Base-by-base conservation (phyloP, 352 stramenopile species). In the Aphanomyces cochlioides region DNA sequence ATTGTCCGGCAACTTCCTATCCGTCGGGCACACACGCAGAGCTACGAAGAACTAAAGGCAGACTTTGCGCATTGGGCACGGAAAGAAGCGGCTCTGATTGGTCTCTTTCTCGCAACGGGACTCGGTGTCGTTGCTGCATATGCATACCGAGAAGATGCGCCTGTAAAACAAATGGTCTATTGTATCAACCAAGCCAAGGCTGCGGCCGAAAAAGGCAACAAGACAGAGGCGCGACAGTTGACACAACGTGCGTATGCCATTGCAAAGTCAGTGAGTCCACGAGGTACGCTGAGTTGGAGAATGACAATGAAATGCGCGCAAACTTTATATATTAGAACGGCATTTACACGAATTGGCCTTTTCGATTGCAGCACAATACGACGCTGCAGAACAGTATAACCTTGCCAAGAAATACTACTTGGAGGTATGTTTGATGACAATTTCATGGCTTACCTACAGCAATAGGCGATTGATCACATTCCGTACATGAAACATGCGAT, bases 341-440 rank as follows among this genome's bases (percentile, higher is more conserved):
- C 85, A 92, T 60, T 77, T 92, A 76, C 90, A 92, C 54, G 83
- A 90, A 72, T 58, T 93, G 13, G 82, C 84, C 21, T 92, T 93
- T 47, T 70, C 79, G 8, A 89, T 93, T 39, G 84, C 85, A 19
- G 84, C 85, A 34, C 85, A 92, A 74, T 90, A 88, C 66, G 84
- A 92, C 64, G 74, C 81, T 17, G 65, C 91, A 36, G 74, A 64
- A 12, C 79, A 79, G 39, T 67, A 69, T 5, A 67, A 68, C 3
- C 74, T 76, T 45, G 84, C 85, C 10, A 88, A 78, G 12, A 80
- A 77, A 45, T 91, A 85, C 69, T 93, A 93, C 61, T 75, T 89
- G 8, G 84, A 92, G 7, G 63, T 59, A 50, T 53, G 2, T 53
- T n/a, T 15, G 13, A 13, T 66, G 56, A 45, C 56, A 41, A 38